Evolutionary conservation across 371 early-diverging fungal genomes (phyloP), one percentile per base, ranked within the genome.

Genomic region (Mortierella sp.): DNA sequence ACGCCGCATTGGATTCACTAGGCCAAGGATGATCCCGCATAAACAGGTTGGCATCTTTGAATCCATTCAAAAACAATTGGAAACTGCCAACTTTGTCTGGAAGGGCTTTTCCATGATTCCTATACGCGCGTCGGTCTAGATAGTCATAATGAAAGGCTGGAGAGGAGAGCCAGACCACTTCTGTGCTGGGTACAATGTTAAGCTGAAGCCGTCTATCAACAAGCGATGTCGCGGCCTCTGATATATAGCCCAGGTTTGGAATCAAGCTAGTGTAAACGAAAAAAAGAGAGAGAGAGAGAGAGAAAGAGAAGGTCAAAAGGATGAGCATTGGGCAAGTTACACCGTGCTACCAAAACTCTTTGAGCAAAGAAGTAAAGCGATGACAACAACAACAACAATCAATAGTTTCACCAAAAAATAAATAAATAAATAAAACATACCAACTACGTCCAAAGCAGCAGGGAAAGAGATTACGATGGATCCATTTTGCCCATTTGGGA

Each of bases 401-500:
- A 37, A 37, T 5, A 37, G 37, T n/a, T n/a, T n/a, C n/a, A n/a
- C n/a, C n/a, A n/a, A n/a, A n/a, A n/a, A n/a, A n/a, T n/a, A n/a
- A 37, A 37, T 5, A 3, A 37, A 37, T 5, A 37, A 9, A 37
- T 3, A 3, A 37, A 37, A 18, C 72, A 63, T 70, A 84, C 86
- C 96, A 94, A 43, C 90, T 89, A 23, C 97, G 88, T 0, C 97
- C 96, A 88, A 96, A 97, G 72, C 90, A 94, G 74, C 95, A 97
- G 3, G 95, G 95, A 60, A 94, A 92, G 28, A 94, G 66, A 80
- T 93, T 94, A 19, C 92, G 85, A 72, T 96, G 96, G n/a, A 95
- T 81, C 95, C 95, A 96, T 76, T 97, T 96, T 3, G 93, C 90
- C 96, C 95, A 97, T 82, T 97, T 97, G 4, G 96, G 96, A 79